A percentile compares a stretch with the other conserved stretches of the same genome.
Conservation (phyloP, 2,329 filamentous ascomycete genomes). For the Ambrosiella cleistominuta region DNA sequence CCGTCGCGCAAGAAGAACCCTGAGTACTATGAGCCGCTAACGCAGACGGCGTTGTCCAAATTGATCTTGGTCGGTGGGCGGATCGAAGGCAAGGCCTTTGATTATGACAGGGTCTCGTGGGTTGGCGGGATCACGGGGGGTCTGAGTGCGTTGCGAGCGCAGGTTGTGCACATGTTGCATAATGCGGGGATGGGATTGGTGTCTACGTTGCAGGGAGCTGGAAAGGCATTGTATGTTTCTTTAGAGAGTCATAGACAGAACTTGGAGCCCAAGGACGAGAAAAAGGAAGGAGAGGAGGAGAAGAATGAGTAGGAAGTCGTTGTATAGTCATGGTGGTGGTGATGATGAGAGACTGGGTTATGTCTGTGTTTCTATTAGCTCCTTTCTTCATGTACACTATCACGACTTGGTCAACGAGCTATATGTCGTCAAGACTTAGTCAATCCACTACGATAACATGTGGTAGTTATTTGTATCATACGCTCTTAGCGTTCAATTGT, state of each 20-base stretch:
- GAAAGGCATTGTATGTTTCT: slow-evolving; percentile 71
- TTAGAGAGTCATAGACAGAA: slow-evolving; percentile 67
- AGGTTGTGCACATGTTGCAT: slow-evolving; percentile 68
- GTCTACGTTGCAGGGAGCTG: slow-evolving; percentile 58
- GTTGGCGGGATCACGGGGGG: slow-evolving; percentile 64
- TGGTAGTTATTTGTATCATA: background rate
- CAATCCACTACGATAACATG: background rate
- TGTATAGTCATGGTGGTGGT: background rate
- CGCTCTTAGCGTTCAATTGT: background rate
- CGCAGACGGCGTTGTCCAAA: slow-evolving; percentile 73
- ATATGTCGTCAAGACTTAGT: background rate
- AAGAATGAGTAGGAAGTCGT: slow-evolving; percentile 3
- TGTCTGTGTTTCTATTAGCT: background rate
- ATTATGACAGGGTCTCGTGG: slow-evolving; percentile 48
- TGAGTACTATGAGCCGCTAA: slow-evolving; percentile 59
- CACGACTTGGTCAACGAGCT: background rate
- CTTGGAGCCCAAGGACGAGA: slow-evolving; percentile 50
- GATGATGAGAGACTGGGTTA: background rate
- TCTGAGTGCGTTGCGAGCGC: slow-evolving; percentile 59
- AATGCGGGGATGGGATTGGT: slow-evolving; percentile 63
- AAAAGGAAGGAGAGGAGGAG: slow-evolving; percentile 15
- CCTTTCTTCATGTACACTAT: background rate
- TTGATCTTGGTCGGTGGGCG: slow-evolving; percentile 72
- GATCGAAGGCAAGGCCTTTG: slow-evolving; percentile 72
- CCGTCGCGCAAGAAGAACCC: slow-evolving; percentile 61